These are phyloP conservation scores for Jatropha podagrica DNA, from an alignment of 441 rosid species.

Conservation along the genomic window DNA sequence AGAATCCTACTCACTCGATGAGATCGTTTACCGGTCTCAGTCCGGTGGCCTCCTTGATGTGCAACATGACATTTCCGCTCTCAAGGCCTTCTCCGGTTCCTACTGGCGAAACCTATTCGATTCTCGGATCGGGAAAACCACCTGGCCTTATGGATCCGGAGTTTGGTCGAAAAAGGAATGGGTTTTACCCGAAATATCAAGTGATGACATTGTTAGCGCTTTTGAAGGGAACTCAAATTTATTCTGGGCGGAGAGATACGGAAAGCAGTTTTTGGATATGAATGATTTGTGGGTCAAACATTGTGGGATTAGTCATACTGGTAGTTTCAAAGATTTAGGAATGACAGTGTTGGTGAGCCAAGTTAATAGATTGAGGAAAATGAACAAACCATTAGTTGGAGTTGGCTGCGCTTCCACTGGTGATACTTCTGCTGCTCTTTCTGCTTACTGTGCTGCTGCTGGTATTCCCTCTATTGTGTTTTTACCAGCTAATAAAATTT, in stretches of 20 bases:
- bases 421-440: constrained; percentile 56
- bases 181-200: constrained; percentile 58
- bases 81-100: constrained; percentile 45
- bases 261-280: constrained; percentile 46
- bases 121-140: constrained; percentile 56
- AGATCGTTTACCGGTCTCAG: constrained; percentile 52
- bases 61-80: constrained; percentile 49
- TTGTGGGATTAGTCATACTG: constrained; percentile 63
- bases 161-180: constrained; percentile 73
- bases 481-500: constrained; percentile 53
- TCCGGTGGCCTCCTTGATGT: constrained; percentile 60
- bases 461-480: constrained; percentile 61
- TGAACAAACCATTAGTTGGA: constrained; percentile 50
- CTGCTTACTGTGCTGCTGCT: constrained; percentile 62
- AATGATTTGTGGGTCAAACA: constrained; percentile 68
- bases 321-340: constrained; percentile 63
- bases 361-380: constrained; percentile 46
- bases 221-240: constrained; percentile 67
- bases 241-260: constrained; percentile 67
- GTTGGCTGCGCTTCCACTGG: constrained; percentile 70
- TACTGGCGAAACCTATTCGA: constrained; percentile 56
- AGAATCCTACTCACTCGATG: constrained; percentile 62
- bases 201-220: constrained; percentile 59
- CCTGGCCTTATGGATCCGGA: constrained; percentile 69
- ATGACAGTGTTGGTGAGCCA: constrained; percentile 65